Conservation (phyloP, 2,329 filamentous ascomycete genomes). For the Hymenoscyphus repandus region DNA sequence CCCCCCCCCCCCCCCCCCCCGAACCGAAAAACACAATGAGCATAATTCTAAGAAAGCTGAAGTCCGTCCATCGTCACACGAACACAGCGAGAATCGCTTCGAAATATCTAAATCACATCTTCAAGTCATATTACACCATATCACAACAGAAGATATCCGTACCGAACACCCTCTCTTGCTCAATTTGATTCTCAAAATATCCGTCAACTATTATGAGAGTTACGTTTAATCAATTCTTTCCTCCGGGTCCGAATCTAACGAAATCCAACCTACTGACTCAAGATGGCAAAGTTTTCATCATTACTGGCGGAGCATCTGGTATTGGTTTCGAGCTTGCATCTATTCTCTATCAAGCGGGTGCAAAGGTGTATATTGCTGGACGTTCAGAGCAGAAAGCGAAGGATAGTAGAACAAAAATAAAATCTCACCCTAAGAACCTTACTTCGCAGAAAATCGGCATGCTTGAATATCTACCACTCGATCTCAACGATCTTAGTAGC, state of each 20-base stretch:
- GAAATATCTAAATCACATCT: too few species aligned
- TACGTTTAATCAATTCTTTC: conserved; percentile 16
- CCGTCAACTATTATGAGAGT: conserved; percentile 1
- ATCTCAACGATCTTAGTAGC: conserved; percentile 33
- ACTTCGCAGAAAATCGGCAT: conserved; percentile 20
- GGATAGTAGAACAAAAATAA: conserved; percentile 34
- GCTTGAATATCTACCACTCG: conserved; percentile 32
- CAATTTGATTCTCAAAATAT: too few species aligned
- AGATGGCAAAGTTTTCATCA: conserved; percentile 9
- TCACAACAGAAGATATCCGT: too few species aligned
- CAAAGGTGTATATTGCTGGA: conserved; percentile 38
- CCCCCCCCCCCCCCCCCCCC: too few species aligned
- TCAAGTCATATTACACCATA: too few species aligned
- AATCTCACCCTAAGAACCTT: conserved; percentile 8
- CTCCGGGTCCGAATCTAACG: conserved; percentile 35
- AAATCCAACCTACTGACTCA: conserved; percentile 27
- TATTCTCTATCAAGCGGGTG: conserved; percentile 35
- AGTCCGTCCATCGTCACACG: too few species aligned
- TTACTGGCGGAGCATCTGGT: conserved; percentile 10
- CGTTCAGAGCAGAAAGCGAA: conserved; percentile 35
- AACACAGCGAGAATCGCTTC: too few species aligned
- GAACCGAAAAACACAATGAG: too few species aligned
- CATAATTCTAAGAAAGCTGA: too few species aligned
- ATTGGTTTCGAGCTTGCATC: conserved; percentile 34
- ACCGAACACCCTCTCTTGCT: too few species aligned